Conservation (phyloP, 495 filamentous ascomycete species). For the Evernia prunastri region DNA sequence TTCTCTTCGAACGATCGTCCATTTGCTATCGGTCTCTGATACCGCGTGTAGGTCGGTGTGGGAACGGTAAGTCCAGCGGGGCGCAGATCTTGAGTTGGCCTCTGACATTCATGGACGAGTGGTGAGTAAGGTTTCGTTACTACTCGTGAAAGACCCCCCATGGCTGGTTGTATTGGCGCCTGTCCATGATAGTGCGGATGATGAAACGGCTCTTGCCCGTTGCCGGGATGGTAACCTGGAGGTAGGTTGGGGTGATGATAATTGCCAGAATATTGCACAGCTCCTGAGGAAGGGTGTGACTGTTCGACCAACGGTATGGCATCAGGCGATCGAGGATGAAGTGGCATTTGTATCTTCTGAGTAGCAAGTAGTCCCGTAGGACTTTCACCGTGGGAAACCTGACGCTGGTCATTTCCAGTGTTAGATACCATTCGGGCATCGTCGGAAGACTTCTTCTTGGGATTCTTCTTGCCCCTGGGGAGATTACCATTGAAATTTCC, state of each 20-base stretch:
- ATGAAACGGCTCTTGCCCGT: background rate
- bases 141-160: background rate
- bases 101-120: background rate
- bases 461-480: slow-evolving; percentile 14
- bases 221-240: background rate
- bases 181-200: background rate
- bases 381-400: background rate
- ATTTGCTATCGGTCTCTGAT: background rate
- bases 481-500: slow-evolving; percentile 4
- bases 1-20: background rate
- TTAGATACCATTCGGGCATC: slow-evolving; percentile 9
- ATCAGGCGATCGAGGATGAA: background rate
- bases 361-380: background rate
- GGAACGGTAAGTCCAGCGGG: background rate
- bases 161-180: background rate
- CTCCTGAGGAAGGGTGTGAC: background rate
- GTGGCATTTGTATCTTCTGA: background rate
- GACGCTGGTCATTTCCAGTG: too few species aligned
- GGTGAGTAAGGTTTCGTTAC: background rate
- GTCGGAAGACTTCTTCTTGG: slow-evolving; percentile 11
- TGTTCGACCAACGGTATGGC: background rate
- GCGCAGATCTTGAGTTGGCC: background rate
- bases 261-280: background rate
- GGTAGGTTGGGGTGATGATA: background rate
- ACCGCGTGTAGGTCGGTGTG: background rate